These are phyloP conservation scores for Claviceps spartinae DNA, from an alignment of 2,329 filamentous ascomycete species.

Conservation along the genomic window DNA sequence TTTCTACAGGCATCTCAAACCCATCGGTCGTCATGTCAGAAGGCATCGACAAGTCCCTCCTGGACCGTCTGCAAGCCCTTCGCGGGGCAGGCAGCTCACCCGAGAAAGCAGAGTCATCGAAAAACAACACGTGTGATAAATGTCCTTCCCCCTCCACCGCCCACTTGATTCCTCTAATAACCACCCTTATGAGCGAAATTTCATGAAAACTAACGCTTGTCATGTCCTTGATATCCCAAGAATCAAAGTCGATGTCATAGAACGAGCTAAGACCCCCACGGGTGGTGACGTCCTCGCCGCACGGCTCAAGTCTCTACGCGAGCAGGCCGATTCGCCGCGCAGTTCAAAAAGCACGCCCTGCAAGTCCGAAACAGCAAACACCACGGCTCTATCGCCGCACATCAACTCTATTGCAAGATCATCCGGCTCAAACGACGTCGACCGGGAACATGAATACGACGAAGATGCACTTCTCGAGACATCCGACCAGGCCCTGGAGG, in stretches of 20 bases:
- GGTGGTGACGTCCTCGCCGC: conserved; percentile 38
- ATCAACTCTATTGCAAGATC: not conserved
- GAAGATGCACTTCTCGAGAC: conserved; percentile 27
- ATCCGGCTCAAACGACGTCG: not conserved
- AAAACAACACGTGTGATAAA: not conserved
- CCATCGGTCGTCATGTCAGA: conserved; percentile 16
- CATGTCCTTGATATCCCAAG: conserved; percentile 4
- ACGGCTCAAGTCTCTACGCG: conserved; percentile 37
- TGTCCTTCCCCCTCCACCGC: not conserved
- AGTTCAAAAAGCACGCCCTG: not conserved
- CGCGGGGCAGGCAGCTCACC: conserved; percentile 22
- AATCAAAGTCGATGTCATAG: conserved; percentile 24
- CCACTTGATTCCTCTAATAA: not conserved
- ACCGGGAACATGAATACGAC: conserved; percentile 18
- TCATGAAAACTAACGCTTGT: not conserved
- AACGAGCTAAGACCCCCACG: conserved; percentile 28
- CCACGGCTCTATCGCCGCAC: not conserved
- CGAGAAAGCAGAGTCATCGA: conserved; percentile 3
- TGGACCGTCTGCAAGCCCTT: conserved; percentile 42
- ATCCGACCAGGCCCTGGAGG: conserved; percentile 39
- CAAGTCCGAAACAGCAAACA: not conserved
- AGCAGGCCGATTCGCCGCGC: conserved; percentile 17
- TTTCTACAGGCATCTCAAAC: not conserved
- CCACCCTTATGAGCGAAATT: conserved; percentile 7
- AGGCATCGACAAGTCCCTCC: conserved; percentile 31